Evolutionary conservation across 768 basidiomycete genomes (phyloP).

Genomic region (Mycena rebaudengoi): DNA sequence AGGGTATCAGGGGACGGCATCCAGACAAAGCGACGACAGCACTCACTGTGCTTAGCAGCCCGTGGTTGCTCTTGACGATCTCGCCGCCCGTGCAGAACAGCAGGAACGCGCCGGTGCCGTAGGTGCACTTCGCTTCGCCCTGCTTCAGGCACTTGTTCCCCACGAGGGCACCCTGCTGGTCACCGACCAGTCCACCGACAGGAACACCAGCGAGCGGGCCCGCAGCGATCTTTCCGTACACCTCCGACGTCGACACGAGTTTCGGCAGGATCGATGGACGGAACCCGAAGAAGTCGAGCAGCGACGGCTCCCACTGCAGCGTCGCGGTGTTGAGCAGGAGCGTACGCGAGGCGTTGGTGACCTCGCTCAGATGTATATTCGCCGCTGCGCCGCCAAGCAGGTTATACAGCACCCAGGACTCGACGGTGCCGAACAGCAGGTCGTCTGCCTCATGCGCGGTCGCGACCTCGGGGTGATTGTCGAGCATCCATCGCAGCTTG

Average conservation of each 20-base stretch:
- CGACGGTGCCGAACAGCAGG: conserved; percentile 92
- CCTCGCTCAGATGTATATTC: conserved; percentile 87
- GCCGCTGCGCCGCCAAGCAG: conserved; percentile 79
- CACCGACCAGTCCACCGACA: conserved; percentile 95
- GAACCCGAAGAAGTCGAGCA: conserved; percentile 89
- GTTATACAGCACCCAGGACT: conserved; percentile 91
- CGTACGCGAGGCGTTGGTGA: conserved; percentile 96
- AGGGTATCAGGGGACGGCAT: conserved; percentile 12
- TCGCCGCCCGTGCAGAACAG: conserved; percentile 93
- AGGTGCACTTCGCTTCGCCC: conserved; percentile 98
- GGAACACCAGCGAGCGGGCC: conserved; percentile 79
- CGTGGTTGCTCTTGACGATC: conserved; percentile 85
- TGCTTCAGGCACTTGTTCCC: conserved; percentile 94
- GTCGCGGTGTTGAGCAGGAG: conserved; percentile 87
- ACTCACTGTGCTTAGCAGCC: conserved; percentile 86
- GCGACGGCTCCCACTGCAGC: conserved; percentile 82
- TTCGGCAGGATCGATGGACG: conserved; percentile 81
- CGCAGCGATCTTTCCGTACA: conserved; percentile 81
- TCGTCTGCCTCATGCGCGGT: conserved; percentile 84
- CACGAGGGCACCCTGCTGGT: conserved; percentile 96
- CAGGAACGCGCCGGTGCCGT: conserved; percentile 96
- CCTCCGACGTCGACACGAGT: conserved; percentile 91
- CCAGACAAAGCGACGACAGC: background rate
- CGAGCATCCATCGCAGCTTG: conserved; percentile 97
- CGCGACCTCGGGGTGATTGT: conserved; percentile 79